These are phyloP conservation scores for Aspergillus biplanus DNA, from an alignment of 495 filamentous ascomycete species.

Conservation along the genomic window DNA sequence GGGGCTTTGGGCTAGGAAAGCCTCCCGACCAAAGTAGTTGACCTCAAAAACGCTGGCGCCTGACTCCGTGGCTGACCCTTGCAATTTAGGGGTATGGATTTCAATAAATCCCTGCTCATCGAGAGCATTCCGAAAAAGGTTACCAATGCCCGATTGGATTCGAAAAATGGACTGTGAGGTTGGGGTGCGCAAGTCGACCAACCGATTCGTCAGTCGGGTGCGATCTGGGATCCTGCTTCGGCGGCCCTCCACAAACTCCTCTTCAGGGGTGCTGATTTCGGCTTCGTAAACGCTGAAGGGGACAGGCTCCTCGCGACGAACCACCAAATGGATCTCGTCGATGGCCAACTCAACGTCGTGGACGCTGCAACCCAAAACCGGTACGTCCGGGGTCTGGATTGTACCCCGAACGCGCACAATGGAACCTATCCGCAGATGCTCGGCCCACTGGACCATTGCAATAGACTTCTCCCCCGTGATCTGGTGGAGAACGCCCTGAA, in stretches of 20 bases:
- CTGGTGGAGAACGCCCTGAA: constrained; percentile 74
- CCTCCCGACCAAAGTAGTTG: constrained; percentile 80
- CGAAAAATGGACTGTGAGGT: constrained; percentile 89
- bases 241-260: constrained; percentile 49
- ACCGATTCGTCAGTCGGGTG: constrained; percentile 78
- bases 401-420: constrained; percentile 67
- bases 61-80: constrained; percentile 86
- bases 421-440: constrained; percentile 71
- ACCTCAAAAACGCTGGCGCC: constrained; percentile 90
- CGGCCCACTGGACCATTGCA: constrained; percentile 68
- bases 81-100: constrained; percentile 87
- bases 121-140: constrained; percentile 77
- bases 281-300: constrained; percentile 69
- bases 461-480: constrained; percentile 52
- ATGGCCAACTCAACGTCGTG: constrained; percentile 59
- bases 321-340: constrained; percentile 57
- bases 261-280: constrained; percentile 53
- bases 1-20: constrained; percentile 86
- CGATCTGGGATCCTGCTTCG: constrained; percentile 66
- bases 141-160: constrained; percentile 69
- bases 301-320: constrained; percentile 57
- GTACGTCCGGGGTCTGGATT: constrained; percentile 61
- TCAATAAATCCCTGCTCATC: constrained; percentile 76
- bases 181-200: constrained; percentile 84
- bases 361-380: constrained; percentile 58